Evolutionary conservation across 257 asterid genomes (phyloP).

Genomic region (Euphrasia confusa): DNA sequence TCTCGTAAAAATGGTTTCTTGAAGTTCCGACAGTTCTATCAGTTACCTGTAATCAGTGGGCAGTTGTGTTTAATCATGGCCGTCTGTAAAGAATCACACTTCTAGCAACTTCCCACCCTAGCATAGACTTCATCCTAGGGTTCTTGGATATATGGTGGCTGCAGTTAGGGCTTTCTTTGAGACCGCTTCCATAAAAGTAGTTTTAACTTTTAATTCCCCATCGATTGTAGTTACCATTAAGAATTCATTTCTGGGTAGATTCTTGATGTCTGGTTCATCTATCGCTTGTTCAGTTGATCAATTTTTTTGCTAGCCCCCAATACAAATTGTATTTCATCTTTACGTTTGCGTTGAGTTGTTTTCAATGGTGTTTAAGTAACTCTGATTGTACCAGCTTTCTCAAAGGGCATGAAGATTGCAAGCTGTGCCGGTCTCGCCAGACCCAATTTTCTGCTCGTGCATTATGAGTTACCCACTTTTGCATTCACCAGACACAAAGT

Average conservation of each 20-base stretch:
- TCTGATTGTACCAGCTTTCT: slow-evolving; percentile 14
- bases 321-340: background rate
- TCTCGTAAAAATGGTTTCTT: too few species aligned
- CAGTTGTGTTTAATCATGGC: too few species aligned
- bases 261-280: background rate
- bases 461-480: slow-evolving; percentile 51
- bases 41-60: too few species aligned
- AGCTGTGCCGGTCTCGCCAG: slow-evolving; percentile 47
- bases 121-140: background rate
- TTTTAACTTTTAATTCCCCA: background rate
- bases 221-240: background rate
- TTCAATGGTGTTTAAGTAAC: background rate
- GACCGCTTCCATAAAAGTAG: background rate
- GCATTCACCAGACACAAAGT: slow-evolving; percentile 32
- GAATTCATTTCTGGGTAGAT: background rate
- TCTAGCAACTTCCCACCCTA: background rate
- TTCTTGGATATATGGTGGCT: background rate
- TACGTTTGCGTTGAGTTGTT: background rate
- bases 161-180: background rate
- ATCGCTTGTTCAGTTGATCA: background rate
- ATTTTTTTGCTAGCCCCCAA: background rate
- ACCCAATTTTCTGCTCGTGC: slow-evolving; percentile 54
- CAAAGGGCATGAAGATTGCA: slow-evolving; percentile 49
- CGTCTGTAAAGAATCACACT: too few species aligned
- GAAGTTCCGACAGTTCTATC: too few species aligned